These are phyloP conservation scores for Breviolum minutum DNA, from an alignment of 73 alveolate species.

Conservation along the genomic window DNA sequence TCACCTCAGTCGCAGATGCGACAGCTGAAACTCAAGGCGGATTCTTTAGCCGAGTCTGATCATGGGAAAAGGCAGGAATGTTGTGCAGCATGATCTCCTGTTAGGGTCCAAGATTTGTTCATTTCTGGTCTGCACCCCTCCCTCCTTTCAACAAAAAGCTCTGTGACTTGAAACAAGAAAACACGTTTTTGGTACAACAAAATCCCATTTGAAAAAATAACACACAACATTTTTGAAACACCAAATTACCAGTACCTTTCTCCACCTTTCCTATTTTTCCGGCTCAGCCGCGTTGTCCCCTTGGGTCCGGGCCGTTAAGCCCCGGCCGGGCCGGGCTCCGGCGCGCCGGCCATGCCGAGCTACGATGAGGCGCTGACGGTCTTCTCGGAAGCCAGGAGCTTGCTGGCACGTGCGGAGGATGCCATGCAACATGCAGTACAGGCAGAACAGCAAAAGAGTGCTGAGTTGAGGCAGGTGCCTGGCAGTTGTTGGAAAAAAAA, in stretches of 20 bases:
- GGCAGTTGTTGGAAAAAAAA: too few species aligned
- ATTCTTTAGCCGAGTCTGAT: background rate
- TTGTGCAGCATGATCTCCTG: too few species aligned
- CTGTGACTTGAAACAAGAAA: too few species aligned
- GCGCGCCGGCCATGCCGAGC: conserved; percentile 72
- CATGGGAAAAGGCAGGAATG: too few species aligned
- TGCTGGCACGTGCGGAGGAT: conserved; percentile 91
- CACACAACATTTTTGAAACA: too few species aligned
- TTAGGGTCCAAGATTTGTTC: too few species aligned
- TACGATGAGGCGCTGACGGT: conserved; percentile 88
- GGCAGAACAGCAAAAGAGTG: conserved; percentile 64
- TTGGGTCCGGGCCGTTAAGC: background rate
- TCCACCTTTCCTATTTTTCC: background rate
- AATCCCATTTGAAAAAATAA: too few species aligned
- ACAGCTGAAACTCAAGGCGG: conserved; percentile 35
- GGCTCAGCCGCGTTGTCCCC: background rate
- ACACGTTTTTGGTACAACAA: too few species aligned
- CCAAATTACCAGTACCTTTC: background rate
- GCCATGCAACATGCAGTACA: conserved; percentile 90
- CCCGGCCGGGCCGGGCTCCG: background rate
- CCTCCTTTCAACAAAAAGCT: too few species aligned
- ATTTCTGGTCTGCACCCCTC: too few species aligned
- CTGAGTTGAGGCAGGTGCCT: conserved; percentile 31
- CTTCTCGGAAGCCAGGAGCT: conserved; percentile 73
- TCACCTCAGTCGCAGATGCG: conserved; percentile 48